Evolutionary conservation across 1,284 basidiomycete species (phyloP).

Genomic region (Ustilago xerochloae): DNA sequence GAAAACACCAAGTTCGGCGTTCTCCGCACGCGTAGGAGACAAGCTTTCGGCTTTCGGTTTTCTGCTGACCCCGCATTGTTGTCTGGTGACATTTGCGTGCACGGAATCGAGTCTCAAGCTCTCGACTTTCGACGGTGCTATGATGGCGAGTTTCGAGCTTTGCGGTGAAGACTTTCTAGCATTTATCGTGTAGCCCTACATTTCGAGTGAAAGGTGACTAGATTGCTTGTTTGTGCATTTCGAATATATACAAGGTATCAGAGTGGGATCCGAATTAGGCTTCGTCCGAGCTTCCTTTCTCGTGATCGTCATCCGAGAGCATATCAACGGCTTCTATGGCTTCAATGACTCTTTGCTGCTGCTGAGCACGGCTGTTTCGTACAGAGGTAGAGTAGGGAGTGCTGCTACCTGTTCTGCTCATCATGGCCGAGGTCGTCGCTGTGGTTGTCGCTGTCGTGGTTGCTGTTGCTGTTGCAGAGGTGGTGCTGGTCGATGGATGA

Average conservation of each 20-base stretch:
- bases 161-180: no score
- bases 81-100: no score
- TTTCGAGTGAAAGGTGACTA: no score
- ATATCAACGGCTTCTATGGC: conserved; percentile 23
- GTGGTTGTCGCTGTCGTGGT: neutral
- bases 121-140: no score
- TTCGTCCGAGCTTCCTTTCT: neutral
- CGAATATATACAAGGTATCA: neutral
- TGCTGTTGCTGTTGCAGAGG: neutral
- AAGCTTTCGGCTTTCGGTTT: neutral
- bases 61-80: no score
- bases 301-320: conserved; percentile 13
- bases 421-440: conserved; percentile 10
- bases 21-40: neutral
- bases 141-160: no score
- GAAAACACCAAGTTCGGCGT: neutral
- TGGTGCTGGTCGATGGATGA: neutral
- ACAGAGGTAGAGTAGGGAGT: no score
- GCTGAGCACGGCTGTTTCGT: neutral
- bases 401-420: conserved; percentile 23
- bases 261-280: neutral
- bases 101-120: neutral
- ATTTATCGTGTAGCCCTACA: no score
- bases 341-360: conserved; percentile 1
- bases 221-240: no score